These are phyloP conservation scores for Yamadazyma epiphylla DNA, from an alignment of 1,139 yeast genomes.

Conservation along the genomic window DNA sequence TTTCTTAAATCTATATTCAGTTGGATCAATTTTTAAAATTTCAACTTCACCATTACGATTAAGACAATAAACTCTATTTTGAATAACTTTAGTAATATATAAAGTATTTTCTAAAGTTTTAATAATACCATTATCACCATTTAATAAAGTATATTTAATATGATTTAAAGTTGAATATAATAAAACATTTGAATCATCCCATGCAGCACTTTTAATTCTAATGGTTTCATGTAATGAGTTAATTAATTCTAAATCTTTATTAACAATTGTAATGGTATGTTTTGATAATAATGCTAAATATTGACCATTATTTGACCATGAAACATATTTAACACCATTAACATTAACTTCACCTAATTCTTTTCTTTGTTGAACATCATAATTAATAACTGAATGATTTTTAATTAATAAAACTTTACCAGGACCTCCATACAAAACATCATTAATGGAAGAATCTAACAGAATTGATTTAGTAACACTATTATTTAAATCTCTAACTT, in stretches of 20 bases:
- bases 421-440: slow-evolving; percentile 75
- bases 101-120: slow-evolving; percentile 90
- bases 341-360: slow-evolving; percentile 67
- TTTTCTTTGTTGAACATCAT: slow-evolving; percentile 92
- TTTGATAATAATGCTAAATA: slow-evolving; percentile 86
- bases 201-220: slow-evolving; percentile 93
- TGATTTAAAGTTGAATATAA: slow-evolving; percentile 94
- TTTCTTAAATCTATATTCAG: slow-evolving; percentile 94
- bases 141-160: slow-evolving; percentile 85
- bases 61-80: slow-evolving; percentile 72
- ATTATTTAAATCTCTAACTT: slow-evolving; percentile 80
- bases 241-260: slow-evolving; percentile 69
- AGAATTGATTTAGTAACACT: slow-evolving; percentile 77
- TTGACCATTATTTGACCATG: slow-evolving; percentile 88
- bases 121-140: slow-evolving; percentile 93
- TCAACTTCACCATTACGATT: slow-evolving; percentile 86
- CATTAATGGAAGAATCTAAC: slow-evolving; percentile 67
- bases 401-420: slow-evolving; percentile 81
- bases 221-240: slow-evolving; percentile 95
- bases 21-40: slow-evolving; percentile 79
- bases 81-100: slow-evolving; percentile 72
- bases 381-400: slow-evolving; percentile 66
- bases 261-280: slow-evolving; percentile 88
- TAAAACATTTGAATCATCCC: slow-evolving; percentile 94
- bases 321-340: slow-evolving; percentile 79